Evolutionary conservation across 1,284 basidiomycete species (phyloP), one percentile per base, ranked within the genome.

Genomic region (Anthracocystis setariae): DNA sequence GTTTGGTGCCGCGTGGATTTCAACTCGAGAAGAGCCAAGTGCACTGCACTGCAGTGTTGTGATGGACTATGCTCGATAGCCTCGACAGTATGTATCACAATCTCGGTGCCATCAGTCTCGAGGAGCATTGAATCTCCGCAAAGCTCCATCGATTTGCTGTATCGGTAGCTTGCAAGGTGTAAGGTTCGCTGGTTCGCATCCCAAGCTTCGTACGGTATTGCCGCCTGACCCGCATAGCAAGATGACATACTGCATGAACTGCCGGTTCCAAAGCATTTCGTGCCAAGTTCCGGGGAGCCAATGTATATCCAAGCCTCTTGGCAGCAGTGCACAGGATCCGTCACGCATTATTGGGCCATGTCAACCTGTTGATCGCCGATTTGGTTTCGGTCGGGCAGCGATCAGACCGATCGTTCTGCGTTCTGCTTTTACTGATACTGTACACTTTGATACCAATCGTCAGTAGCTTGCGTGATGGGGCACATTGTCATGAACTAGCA

Each of bases 261-360:
- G 50, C 40, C n/a, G n/a, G n/a, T n/a, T n/a, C n/a, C n/a, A n/a
- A n/a, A n/a, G n/a, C n/a, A n/a, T n/a, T n/a, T n/a, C n/a, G n/a
- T 21, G 45, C 29, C 45, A 46, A 46, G 45, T 9, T 37, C 35
- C 35, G 35, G n/a, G n/a, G n/a, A 46, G 32, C 45, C 45, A 46
- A 46, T 27, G 27, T 12, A 32, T 46, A 23, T 33, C 18, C 29
- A 8, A 33, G 45, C 21, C 32, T 46, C 32, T 29, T 29, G 27
- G 20, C 29, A 46, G 18, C 17, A 33, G 15, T 21, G 29, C 20
- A n/a, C n/a, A n/a, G n/a, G n/a, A n/a, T n/a, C n/a, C n/a, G n/a
- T n/a, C n/a, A n/a, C n/a, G n/a, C n/a, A n/a, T n/a, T n/a, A n/a
- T n/a, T n/a, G n/a, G n/a, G n/a, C n/a, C n/a, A n/a, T n/a, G 15